phyloP scores from a whole-genome alignment of 2,329 filamentous ascomycete genomes.

The Xylariaceae sp. region DNA sequence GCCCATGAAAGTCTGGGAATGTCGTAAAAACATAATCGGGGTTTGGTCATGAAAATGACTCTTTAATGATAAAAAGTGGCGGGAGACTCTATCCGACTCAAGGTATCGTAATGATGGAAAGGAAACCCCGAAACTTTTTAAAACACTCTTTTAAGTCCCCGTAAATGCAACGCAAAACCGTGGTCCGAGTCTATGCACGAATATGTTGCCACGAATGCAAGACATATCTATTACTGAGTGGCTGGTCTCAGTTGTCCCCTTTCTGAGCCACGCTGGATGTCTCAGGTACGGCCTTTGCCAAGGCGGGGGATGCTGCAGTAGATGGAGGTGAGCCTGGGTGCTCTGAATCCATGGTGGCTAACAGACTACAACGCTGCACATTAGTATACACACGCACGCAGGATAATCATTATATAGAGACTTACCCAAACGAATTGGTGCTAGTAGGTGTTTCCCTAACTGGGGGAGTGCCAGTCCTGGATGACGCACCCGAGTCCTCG shows the following conservation, averaged over 20 bases:
- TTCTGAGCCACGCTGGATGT: conserved; percentile 44
- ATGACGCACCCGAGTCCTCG: conserved; percentile 84
- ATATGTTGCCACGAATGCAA: conserved; percentile 38
- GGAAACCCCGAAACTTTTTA: conserved; percentile 41
- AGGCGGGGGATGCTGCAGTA: conserved; percentile 60
- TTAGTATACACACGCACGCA: conserved; percentile 28
- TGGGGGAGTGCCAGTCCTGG: conserved; percentile 83
- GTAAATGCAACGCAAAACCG: conserved; percentile 43
- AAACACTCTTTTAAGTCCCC: conserved; percentile 40
- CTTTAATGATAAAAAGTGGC: conserved; percentile 29
- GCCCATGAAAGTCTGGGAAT: conserved; percentile 19
- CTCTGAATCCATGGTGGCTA: conserved; percentile 56
- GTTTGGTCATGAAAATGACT: conserved; percentile 24
- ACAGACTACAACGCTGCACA: conserved; percentile 40
- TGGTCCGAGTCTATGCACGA: conserved; percentile 42
- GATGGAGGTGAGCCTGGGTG: conserved; percentile 67
- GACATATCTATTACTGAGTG: conserved; percentile 34
- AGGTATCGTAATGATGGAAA: conserved; percentile 43
- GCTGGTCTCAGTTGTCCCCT: conserved; percentile 45
- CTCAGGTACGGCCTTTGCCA: conserved; percentile 59
- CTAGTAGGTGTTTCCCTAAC: conserved; percentile 57
- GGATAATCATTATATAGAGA: background rate
- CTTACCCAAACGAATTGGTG: conserved; percentile 92
- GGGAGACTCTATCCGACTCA: conserved; percentile 32
- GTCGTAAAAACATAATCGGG: conserved; percentile 26